Conservation (phyloP, 1,139 yeast genomes). For the Pichia sp. region DNA sequence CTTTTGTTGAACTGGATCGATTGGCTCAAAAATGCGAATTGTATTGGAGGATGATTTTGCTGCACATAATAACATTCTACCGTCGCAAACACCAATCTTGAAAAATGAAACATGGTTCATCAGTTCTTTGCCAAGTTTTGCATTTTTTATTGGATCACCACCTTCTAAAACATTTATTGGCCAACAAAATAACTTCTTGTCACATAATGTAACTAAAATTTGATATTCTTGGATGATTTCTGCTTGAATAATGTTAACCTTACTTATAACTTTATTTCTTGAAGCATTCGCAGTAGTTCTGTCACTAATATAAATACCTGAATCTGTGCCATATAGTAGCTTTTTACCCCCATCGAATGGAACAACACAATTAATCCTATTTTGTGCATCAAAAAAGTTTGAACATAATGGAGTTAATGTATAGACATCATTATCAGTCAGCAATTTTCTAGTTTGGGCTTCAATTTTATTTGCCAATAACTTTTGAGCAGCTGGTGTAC, state of each 20-base stretch:
- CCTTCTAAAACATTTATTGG: slow-evolving; percentile 62
- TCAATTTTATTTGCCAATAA: slow-evolving; percentile 76
- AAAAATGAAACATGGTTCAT: slow-evolving; percentile 83
- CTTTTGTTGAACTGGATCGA: slow-evolving; percentile 50
- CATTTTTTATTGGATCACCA: slow-evolving; percentile 43
- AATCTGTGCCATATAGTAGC: slow-evolving; percentile 82
- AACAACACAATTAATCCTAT: slow-evolving; percentile 84
- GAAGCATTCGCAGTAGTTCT: slow-evolving; percentile 43
- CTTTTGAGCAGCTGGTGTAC: slow-evolving; percentile 66
- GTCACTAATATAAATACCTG: slow-evolving; percentile 79
- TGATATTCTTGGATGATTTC: slow-evolving; percentile 92
- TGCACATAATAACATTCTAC: slow-evolving; percentile 81
- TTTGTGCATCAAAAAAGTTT: slow-evolving; percentile 61
- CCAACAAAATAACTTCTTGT: slow-evolving; percentile 77
- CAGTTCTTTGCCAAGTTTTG: slow-evolving; percentile 70
- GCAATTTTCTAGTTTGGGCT: slow-evolving; percentile 68
- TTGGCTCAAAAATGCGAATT: slow-evolving; percentile 81
- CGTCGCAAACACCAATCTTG: slow-evolving; percentile 89
- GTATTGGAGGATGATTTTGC: slow-evolving; percentile 74
- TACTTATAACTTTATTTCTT: slow-evolving; percentile 74
- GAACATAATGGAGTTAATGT: slow-evolving; percentile 70
- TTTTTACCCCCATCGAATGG: slow-evolving; percentile 95
- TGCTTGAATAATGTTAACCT: slow-evolving; percentile 76
- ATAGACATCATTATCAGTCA: slow-evolving; percentile 71
- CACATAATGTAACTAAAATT: slow-evolving; percentile 73